A percentile compares a stretch with the other conserved stretches of the same genome.
These are phyloP conservation scores for Cordyceps cicadae DNA, from an alignment of 2,329 filamentous ascomycete species.

Conservation along the genomic window DNA sequence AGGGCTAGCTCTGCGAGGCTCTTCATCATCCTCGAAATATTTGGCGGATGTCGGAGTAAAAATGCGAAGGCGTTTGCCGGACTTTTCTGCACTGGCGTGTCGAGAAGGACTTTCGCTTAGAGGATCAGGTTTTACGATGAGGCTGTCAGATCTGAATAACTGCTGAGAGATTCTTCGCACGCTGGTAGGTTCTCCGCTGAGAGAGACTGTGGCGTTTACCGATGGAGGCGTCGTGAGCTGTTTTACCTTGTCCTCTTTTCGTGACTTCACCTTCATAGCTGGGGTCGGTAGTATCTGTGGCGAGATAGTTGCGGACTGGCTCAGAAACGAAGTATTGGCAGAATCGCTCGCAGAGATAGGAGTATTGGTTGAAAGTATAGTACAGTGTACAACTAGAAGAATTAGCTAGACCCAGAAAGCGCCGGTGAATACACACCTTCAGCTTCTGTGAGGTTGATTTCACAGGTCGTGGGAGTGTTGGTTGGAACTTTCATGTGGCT, in stretches of 20 bases:
- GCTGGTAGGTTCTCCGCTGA: constrained; percentile 22
- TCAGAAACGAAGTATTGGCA: constrained; percentile 41
- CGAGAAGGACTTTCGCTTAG: constrained; percentile 16
- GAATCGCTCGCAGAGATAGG: constrained; percentile 26
- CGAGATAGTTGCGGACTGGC: constrained; percentile 35
- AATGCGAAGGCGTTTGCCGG: constrained; percentile 37
- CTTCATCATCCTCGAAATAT: constrained; percentile 40
- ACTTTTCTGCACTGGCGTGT: constrained; percentile 22
- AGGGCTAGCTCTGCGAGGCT: constrained; percentile 28
- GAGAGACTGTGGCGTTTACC: constrained; percentile 12
- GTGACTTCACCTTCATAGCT: constrained; percentile 32
- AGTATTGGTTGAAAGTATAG: neutral
- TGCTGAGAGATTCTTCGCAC: constrained; percentile 35
- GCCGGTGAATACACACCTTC: neutral
- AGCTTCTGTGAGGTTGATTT: constrained; percentile 13
- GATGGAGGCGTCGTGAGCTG: neutral
- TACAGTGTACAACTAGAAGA: neutral
- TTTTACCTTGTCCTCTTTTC: constrained; percentile 31
- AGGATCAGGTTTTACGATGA: constrained; percentile 14
- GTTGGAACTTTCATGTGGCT: constrained; percentile 29
- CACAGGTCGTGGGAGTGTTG: constrained; percentile 31
- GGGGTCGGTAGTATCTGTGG: constrained; percentile 24
- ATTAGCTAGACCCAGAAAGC: neutral
- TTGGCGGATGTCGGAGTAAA: constrained; percentile 40
- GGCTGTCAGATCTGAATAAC: constrained; percentile 22